Evolutionary conservation across 2,329 filamentous ascomycete species (phyloP).

Genomic region (Cryphonectria carpinicola): DNA sequence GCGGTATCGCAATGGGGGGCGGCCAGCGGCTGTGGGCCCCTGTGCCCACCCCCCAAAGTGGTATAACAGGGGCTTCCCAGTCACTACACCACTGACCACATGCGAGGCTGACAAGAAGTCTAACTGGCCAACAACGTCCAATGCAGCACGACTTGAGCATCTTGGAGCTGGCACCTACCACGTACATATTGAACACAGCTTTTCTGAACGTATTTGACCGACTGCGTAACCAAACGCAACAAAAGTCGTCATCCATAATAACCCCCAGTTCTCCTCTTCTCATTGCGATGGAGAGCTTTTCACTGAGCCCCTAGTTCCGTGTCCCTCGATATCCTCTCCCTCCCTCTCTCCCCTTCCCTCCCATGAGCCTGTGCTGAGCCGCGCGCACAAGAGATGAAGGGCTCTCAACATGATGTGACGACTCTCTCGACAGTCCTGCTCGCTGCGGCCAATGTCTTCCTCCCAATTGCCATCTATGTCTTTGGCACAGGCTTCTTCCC

Average conservation of each 20-base stretch:
- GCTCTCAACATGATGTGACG: slow-evolving; percentile 35
- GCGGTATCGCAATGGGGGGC: background rate
- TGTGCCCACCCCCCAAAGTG: slow-evolving; percentile 12
- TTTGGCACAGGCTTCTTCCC: slow-evolving; percentile 96
- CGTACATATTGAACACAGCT: background rate
- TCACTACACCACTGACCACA: slow-evolving; percentile 12
- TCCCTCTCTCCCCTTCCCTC: background rate
- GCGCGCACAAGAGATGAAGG: slow-evolving; percentile 33
- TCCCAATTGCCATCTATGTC: slow-evolving; percentile 72
- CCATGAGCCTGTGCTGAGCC: slow-evolving; percentile 6
- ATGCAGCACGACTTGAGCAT: background rate
- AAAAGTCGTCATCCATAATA: background rate
- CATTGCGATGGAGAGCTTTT: slow-evolving; percentile 26
- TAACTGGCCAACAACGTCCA: background rate
- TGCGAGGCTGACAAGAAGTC: slow-evolving; percentile 28
- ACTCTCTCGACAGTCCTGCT: slow-evolving; percentile 51
- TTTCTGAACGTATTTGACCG: background rate
- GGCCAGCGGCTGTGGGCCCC: background rate
- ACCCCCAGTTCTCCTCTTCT: background rate
- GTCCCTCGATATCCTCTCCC: slow-evolving; percentile 9
- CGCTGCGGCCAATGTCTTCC: slow-evolving; percentile 72
- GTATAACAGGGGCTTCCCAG: slow-evolving; percentile 17
- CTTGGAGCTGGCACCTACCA: slow-evolving; percentile 5
- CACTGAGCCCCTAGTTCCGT: slow-evolving; percentile 16
- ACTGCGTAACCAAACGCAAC: background rate